These are phyloP conservation scores for Raddia distichophylla DNA, from an alignment of 176 grass and related monocot genomes.

Conservation along the genomic window DNA sequence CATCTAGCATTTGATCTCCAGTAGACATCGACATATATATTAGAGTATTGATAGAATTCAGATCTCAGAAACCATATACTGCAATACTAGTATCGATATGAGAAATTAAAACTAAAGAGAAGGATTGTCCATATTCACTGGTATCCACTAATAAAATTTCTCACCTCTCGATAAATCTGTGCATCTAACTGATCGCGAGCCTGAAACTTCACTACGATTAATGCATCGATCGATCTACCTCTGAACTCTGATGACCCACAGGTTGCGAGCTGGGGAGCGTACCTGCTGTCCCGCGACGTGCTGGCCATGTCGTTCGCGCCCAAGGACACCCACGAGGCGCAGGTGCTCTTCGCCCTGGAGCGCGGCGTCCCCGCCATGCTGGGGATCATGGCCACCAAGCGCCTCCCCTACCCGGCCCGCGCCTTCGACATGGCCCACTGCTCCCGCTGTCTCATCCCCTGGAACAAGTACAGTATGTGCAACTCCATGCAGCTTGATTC, in stretches of 20 bases:
- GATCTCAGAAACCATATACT: too few species aligned
- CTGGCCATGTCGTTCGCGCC: slow-evolving; percentile 37
- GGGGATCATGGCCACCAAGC: slow-evolving; percentile 35
- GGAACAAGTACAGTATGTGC: slow-evolving; percentile 34
- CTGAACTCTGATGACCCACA: not conserved
- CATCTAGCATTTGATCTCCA: too few species aligned
- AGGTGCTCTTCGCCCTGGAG: slow-evolving; percentile 44
- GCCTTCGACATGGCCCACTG: slow-evolving; percentile 97
- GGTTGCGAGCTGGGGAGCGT: slow-evolving; percentile 41
- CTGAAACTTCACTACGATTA: too few species aligned
- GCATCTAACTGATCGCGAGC: too few species aligned
- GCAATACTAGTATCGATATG: too few species aligned
- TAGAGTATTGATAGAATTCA: too few species aligned
- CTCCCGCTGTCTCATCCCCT: slow-evolving; percentile 92
- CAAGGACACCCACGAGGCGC: slow-evolving; percentile 38
- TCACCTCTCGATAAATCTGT: too few species aligned
- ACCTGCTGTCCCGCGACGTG: slow-evolving; percentile 20
- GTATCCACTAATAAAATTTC: too few species aligned
- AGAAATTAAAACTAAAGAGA: too few species aligned
- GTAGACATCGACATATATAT: too few species aligned
- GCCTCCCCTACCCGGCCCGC: slow-evolving; percentile 20
- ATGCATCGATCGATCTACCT: not conserved
- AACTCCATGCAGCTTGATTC: not conserved
- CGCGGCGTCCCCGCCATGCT: slow-evolving; percentile 41
- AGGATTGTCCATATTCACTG: too few species aligned